Evolutionary conservation across 768 basidiomycete genomes (phyloP).

Genomic region (Lactarius quietus): DNA sequence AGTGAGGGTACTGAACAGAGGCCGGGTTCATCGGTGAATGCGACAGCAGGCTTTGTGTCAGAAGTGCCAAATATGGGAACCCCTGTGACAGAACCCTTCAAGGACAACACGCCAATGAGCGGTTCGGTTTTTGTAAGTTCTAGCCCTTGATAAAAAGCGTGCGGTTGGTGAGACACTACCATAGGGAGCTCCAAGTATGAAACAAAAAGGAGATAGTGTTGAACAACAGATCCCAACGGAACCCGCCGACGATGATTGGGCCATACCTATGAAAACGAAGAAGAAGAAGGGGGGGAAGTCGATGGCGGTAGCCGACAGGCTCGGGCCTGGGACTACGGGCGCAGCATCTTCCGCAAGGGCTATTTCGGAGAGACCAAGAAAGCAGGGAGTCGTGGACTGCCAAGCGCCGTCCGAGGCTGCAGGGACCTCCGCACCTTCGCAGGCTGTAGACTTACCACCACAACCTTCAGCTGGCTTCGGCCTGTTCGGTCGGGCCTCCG

Average conservation of each 20-base stretch:
- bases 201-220: not conserved
- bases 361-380: not conserved
- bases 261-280: not conserved
- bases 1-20: not conserved
- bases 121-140: not conserved
- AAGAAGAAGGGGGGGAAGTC: not conserved
- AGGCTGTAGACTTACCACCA: no score
- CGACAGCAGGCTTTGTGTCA: not conserved
- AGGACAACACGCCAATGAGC: not conserved
- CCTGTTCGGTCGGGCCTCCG: no score
- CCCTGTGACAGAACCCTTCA: not conserved
- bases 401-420: no score
- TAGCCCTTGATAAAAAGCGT: not conserved
- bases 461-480: no score
- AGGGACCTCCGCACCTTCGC: no score
- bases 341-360: not conserved
- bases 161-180: not conserved
- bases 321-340: no score
- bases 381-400: no score
- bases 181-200: not conserved
- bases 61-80: not conserved
- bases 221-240: not conserved
- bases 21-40: not conserved
- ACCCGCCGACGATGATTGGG: not conserved
- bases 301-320: not conserved